Conservation (phyloP, 192 early-diverging fungal species). For the Lobosporangium transversale region DNA sequence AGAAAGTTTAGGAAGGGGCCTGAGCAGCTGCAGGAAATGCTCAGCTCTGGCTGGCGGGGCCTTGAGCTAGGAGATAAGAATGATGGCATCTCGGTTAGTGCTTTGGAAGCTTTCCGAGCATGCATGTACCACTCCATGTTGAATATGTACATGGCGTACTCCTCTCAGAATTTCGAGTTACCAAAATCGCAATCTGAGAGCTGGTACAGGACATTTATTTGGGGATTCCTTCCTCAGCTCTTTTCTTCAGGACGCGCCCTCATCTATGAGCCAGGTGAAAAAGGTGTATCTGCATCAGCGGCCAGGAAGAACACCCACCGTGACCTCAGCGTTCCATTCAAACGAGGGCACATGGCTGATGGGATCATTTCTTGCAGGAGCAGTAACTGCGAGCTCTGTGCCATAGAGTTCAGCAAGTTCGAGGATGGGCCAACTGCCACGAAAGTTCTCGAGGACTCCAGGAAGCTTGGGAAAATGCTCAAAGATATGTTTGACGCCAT, state of each 20-base stretch:
- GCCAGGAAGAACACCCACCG: neutral
- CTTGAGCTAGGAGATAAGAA: neutral
- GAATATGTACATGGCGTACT: neutral
- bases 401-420: neutral
- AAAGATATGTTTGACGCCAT: conserved; percentile 20
- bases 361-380: neutral
- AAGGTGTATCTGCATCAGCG: neutral
- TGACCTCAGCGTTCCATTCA: neutral
- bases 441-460: neutral
- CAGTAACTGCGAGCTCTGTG: conserved; percentile 4
- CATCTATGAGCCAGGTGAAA: conserved; percentile 9
- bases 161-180: neutral
- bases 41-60: neutral
- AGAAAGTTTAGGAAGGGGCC: neutral
- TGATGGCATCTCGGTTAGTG: neutral
- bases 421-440: conserved; percentile 1
- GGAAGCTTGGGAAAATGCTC: conserved; percentile 6
- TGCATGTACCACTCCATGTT: neutral
- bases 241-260: neutral
- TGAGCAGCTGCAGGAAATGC: neutral
- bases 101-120: neutral
- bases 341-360: conserved; percentile 5
- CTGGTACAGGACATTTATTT: conserved; percentile 1
- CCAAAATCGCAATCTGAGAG: neutral
- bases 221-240: neutral